phyloP scores from a whole-genome alignment of 164 flowering plant species.

The Macadamia tetraphylla region DNA sequence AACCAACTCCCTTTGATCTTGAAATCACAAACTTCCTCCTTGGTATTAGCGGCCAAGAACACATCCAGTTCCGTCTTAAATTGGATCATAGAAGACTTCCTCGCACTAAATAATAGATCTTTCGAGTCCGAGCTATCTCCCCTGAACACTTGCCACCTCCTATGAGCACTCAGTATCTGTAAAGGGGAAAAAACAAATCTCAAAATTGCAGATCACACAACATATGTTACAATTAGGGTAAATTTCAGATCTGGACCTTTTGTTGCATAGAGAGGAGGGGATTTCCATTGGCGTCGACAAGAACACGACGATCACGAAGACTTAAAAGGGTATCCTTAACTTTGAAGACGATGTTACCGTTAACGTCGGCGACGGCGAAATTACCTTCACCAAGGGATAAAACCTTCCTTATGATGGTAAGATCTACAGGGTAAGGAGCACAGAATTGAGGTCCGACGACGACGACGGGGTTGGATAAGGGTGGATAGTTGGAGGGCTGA shows the following conservation, averaged over 20 bases:
- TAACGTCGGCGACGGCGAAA: conserved; percentile 42
- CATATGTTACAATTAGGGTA: too few species aligned
- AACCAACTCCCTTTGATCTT: too few species aligned
- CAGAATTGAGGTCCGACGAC: conserved; percentile 43
- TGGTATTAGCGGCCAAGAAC: too few species aligned
- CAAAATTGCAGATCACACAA: too few species aligned
- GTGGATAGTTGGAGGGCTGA: conserved; percentile 7
- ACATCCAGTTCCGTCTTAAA: too few species aligned
- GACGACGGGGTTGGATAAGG: conserved; percentile 11
- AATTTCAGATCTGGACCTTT: conserved; percentile 24
- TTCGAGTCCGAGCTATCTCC: too few species aligned
- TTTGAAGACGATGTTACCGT: conserved; percentile 44
- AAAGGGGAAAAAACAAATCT: too few species aligned
- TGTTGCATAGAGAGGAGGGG: conserved; percentile 41
- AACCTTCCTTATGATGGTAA: conserved; percentile 33
- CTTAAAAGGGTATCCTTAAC: conserved; percentile 34
- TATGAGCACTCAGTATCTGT: too few species aligned
- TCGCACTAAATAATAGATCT: too few species aligned
- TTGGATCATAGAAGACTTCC: too few species aligned
- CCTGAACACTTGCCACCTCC: too few species aligned
- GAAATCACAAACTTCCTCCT: too few species aligned
- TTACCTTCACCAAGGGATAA: conserved; percentile 39
- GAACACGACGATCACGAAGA: conserved; percentile 33
- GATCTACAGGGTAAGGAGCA: conserved; percentile 42
- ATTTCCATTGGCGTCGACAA: conserved; percentile 44